phyloP scores from a whole-genome alignment of 306 rosid genomes.

The Vigna reflexopilosa region DNA sequence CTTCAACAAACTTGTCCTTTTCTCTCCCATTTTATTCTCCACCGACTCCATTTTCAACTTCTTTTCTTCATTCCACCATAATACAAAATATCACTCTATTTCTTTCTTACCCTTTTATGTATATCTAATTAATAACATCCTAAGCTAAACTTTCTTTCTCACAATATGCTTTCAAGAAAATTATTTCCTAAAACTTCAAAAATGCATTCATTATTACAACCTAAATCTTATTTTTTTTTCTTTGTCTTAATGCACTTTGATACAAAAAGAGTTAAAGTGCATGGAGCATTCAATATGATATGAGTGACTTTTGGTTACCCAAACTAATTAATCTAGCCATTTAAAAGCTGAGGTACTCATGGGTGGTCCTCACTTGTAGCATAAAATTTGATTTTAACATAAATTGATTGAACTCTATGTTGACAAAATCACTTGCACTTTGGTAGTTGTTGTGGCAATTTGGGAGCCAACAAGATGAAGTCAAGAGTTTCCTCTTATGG shows the following conservation, averaged over 20 bases:
- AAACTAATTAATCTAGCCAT: slow-evolving; percentile 35
- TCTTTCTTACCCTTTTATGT: neutral
- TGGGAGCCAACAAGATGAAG: neutral
- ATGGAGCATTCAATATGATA: neutral
- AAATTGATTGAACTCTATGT: neutral
- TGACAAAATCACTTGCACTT: neutral
- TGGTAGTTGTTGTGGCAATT: neutral
- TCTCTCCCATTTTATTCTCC: slow-evolving; percentile 3
- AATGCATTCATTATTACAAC: neutral
- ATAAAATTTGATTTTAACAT: neutral
- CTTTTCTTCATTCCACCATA: neutral
- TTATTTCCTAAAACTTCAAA: slow-evolving; percentile 1
- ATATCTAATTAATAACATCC: neutral
- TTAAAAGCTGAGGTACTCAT: slow-evolving; percentile 10
- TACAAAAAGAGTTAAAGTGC: neutral
- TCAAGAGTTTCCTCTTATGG: neutral
- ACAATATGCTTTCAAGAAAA: too few relatives aligned
- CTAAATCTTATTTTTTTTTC: neutral
- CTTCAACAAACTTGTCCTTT: slow-evolving; percentile 41
- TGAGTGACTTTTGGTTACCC: neutral
- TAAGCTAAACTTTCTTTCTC: neutral
- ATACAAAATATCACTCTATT: slow-evolving; percentile 1
- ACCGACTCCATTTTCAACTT: slow-evolving; percentile 18
- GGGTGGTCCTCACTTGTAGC: slow-evolving; percentile 28
- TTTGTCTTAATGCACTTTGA: slow-evolving; percentile 4